Evolutionary conservation across 208 protist genomes (phyloP), one percentile per base, ranked within the genome.

Genomic region (Trichomonas tenax): DNA sequence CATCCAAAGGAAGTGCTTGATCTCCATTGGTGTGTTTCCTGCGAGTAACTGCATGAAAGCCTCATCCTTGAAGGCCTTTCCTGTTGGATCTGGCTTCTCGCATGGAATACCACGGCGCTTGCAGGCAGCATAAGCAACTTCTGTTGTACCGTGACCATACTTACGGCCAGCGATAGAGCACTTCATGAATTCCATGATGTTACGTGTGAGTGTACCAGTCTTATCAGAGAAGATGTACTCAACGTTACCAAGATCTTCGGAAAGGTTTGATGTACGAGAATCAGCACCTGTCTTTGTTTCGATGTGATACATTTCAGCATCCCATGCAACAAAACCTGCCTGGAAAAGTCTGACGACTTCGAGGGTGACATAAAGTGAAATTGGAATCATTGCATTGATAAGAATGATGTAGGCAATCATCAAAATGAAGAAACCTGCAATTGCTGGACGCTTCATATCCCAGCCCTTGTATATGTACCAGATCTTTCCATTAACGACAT

Each of bases 201-300:
- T 98, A 14, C 96, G 96, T 0, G 98, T 98, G 40, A 98, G 96
- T 31, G 98, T 98, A 6, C 98, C 98, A n/a, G 98, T 98, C 96
- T 98, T 98, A 95, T 98, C 97, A 6, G 97, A 97, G 96, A 98
- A 98, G 44, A 98, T 63, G 93, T 97, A 98, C 45, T 97, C 96
- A 21, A 98, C 96, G 36, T 97, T 96, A 0, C 98, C 98, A 17
- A 98, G 96, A 90, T 98, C 97, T 84, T 97, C 97, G 46, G 96
- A 97, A 2, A 98, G 89, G 34, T 97, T 96, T 14, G 96, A 96
- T 40, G 95, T 97, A 49, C 97, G 95, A 51, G 95, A 95, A 31
- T 41, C 0, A 45, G 93, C 93, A 17, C 17, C 10, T 31, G 41
- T 49, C 6, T 96, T 14, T 15, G 96, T 97, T 63, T 96, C 96